Evolutionary conservation across 768 basidiomycete genomes (phyloP).

Genomic region (Mycena olivaceomarginata): DNA sequence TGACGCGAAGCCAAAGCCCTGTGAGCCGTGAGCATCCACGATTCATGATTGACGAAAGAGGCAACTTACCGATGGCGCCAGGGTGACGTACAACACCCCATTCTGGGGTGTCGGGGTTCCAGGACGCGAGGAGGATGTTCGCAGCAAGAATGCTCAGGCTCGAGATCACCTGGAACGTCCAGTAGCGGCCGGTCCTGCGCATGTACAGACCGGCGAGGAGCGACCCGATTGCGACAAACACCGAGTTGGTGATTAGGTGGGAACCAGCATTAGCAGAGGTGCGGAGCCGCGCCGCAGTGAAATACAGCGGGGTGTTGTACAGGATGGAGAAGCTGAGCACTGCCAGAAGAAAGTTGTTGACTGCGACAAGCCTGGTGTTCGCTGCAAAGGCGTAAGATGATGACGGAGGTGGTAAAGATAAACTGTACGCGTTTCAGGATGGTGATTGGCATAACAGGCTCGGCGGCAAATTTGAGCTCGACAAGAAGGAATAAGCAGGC

Average conservation of each 20-base stretch:
- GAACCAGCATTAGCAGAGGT: constrained; percentile 74
- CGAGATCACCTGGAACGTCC: constrained; percentile 37
- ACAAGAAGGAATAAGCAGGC: constrained; percentile 71
- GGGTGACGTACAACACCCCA: constrained; percentile 43
- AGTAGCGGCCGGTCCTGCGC: constrained; percentile 46
- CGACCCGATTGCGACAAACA: constrained; percentile 77
- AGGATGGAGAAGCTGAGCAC: constrained; percentile 58
- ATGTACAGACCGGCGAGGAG: constrained; percentile 78
- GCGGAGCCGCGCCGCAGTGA: constrained; percentile 73
- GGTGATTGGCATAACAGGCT: constrained; percentile 81
- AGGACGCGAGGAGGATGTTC: constrained; percentile 31
- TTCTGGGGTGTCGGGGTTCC: constrained; percentile 41
- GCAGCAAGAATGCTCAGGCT: constrained; percentile 34
- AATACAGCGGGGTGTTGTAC: constrained; percentile 81
- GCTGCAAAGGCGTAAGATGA: constrained; percentile 58
- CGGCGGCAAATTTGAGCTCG: constrained; percentile 72
- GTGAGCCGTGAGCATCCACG: constrained; percentile 45
- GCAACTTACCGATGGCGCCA: constrained; percentile 65
- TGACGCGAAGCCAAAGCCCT: constrained; percentile 74
- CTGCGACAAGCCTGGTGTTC: constrained; percentile 66
- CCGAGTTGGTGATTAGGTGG: constrained; percentile 82
- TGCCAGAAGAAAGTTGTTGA: constrained; percentile 36
- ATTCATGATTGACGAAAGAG: constrained; percentile 50
- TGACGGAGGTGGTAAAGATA: not conserved
- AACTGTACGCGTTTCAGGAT: constrained; percentile 40